Evolutionary conservation across 176 grass and related monocot species (phyloP), one percentile per base, ranked within the genome.

Genomic region (Juncus inflexus): DNA sequence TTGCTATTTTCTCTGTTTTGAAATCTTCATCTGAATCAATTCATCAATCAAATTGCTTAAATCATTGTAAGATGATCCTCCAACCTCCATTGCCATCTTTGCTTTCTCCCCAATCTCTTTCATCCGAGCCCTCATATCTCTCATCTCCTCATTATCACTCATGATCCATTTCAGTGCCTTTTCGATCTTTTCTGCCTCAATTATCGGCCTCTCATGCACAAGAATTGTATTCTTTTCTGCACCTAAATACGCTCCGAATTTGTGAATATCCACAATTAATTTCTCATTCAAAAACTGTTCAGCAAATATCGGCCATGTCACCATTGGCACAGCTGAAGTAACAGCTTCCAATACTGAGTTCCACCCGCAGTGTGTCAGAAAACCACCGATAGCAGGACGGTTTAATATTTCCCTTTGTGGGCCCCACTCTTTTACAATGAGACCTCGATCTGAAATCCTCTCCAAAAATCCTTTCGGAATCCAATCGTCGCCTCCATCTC

Each of bases 281-380:
- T 74, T 84, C 78, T 95, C 90, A 16, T 90, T 87, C 52, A 67
- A 87, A 72, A 95, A 95, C 39, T 95, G 90, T 4, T 95, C 86
- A 2, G 67, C 75, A 61, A 10, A 83, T 35, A 80, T 58, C 1
- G 86, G 86, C 86, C 90, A 95, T 4, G 86, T 95, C 37, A 90
- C 65, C 80, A 95, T 77, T n/a, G 86, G 86, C 14, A 95, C 83
- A 7, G 80, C 67, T 14, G 79, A 78, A 42, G 66, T 71, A 40
- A 82, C 60, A 37, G 74, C 54, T 76, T 95, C 86, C 13, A 87
- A 15, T 2, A 59, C 61, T 3, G 90, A 87, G 69, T 87, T 90
- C 83, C 90, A 84, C 1, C 83, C 90, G 15, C 90, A 90, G 75
- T 90, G 86, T n/a, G 83, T 28, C 19, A 28, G 19, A 28, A 28